Evolutionary conservation across 2,329 filamentous ascomycete genomes (phyloP), one percentile per base, ranked within the genome.

Genomic region (Salinomyces thailandicus): DNA sequence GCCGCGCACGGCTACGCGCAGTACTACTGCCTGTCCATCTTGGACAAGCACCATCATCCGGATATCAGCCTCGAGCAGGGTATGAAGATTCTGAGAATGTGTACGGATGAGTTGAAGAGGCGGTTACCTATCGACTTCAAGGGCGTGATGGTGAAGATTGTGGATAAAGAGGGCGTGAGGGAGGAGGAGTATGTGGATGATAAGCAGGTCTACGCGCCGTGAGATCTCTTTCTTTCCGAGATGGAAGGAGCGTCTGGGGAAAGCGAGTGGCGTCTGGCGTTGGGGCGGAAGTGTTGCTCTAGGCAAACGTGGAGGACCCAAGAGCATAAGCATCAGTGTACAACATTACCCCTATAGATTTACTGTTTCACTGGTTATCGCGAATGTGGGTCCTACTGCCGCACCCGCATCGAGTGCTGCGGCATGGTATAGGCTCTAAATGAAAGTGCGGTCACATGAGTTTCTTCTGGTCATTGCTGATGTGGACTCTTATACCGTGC

Each of bases 51-150:
- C 62, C 91, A 98, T 62, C 84, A 95, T 57, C 89, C 91, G 32
- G 81, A 95, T 57, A 96, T 98, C 62, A 75, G 74, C 43, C 78
- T 91, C 37, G 86, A 82, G 45, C 76, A 93, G 62, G 91, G 91
- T 39, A 75, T 94, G 66, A 91, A 94, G 71, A 77, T 98, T 45
- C 69, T 98, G 55, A 80, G 77, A 53, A 82, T 95, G 79, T 98
- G 91, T 68, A 91, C 85, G 50, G 87, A 96, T 62, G 91, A 98
- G 71, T 69, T 98, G 59, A 94, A 95, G 76, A 79, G 91, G 61
- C 77, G 93, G 64, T 75, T 98, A 71, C 91, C 91, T 42, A 87
- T 98, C 59, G 91, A 98, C 62, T 98, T 96, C 75, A 98, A 98
- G 73, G 91, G 91, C 26, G 84, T 56, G 40, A 57, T 73, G 36